A percentile compares a stretch with the other conserved stretches of the same genome.
These are phyloP conservation scores for Emergomyces pasteurianus DNA, from an alignment of 2,329 filamentous ascomycete species.

Conservation along the genomic window DNA sequence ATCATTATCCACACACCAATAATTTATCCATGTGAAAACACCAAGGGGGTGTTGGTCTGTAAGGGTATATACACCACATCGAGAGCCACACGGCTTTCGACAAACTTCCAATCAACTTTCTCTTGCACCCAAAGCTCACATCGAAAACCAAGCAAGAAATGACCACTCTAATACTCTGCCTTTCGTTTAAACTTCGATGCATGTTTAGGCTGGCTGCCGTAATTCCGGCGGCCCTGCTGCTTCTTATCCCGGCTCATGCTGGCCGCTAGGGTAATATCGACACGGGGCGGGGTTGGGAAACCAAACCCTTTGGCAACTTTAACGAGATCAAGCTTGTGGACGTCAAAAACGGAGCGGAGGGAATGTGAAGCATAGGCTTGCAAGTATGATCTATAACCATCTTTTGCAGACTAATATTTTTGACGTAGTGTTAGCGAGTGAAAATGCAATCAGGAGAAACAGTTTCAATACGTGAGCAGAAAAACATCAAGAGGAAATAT, in stretches of 20 bases:
- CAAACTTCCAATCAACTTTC: background rate
- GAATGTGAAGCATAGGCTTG: conserved; percentile 88
- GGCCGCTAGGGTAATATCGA: conserved; percentile 66
- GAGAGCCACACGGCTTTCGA: background rate
- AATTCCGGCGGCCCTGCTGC: conserved; percentile 53
- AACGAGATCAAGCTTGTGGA: conserved; percentile 67
- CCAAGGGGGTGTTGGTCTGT: background rate
- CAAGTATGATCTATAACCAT: conserved; percentile 77
- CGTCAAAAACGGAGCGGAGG: conserved; percentile 71
- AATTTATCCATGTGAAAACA: background rate
- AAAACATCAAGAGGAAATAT: background rate
- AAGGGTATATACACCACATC: background rate
- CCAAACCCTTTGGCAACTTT: conserved; percentile 80
- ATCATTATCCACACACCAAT: background rate
- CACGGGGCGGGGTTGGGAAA: conserved; percentile 62
- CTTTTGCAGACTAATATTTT: conserved; percentile 45
- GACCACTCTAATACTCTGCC: conserved; percentile 19
- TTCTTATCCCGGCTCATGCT: conserved; percentile 66
- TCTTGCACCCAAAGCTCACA: background rate
- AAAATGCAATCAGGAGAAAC: background rate
- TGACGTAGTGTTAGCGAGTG: conserved; percentile 1
- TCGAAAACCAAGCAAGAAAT: background rate
- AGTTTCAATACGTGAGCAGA: no score
- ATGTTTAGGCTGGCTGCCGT: conserved; percentile 68
- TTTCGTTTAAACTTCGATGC: conserved; percentile 44